A percentile compares a stretch with the other conserved stretches of the same genome.
Evolutionary conservation across 306 rosid species (phyloP).

Genomic region (Cyamopsis tetragonoloba): DNA sequence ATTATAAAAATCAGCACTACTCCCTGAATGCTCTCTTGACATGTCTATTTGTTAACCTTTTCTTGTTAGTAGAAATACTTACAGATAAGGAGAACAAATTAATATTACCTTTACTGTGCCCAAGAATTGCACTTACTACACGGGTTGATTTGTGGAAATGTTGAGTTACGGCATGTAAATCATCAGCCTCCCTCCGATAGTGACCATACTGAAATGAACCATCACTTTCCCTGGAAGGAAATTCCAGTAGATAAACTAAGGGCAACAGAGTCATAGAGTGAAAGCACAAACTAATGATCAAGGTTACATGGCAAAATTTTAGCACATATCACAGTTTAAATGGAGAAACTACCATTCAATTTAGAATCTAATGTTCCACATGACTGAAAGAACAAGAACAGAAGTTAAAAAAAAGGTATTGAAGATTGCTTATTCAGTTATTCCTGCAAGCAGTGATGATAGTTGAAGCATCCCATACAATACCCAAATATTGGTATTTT

Average conservation of each 20-base stretch:
- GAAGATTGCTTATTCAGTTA: not conserved
- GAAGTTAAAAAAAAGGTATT: not conserved
- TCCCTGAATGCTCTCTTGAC: not conserved
- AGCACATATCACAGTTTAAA: not conserved
- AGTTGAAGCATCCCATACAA: too few species aligned
- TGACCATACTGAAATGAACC: constrained; percentile 67
- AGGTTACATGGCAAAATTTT: constrained; percentile 17
- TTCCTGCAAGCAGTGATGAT: not conserved
- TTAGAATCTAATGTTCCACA: not conserved
- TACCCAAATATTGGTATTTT: too few species aligned
- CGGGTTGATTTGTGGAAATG: constrained; percentile 51
- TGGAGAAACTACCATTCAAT: constrained; percentile 8
- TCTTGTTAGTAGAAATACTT: not conserved
- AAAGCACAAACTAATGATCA: constrained; percentile 1
- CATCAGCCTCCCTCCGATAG: constrained; percentile 76
- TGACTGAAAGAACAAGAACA: not conserved
- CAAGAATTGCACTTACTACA: constrained; percentile 53
- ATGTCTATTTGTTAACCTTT: not conserved
- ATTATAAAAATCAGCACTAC: constrained; percentile 1
- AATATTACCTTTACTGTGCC: constrained; percentile 85
- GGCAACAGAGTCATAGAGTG: not conserved
- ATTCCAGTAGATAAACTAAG: constrained; percentile 23
- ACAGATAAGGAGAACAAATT: constrained; percentile 20
- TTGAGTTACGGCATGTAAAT: constrained; percentile 56
- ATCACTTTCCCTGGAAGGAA: constrained; percentile 69